Conservation (phyloP, 2,329 filamentous ascomycete genomes). For the Cladosporium sp. region DNA sequence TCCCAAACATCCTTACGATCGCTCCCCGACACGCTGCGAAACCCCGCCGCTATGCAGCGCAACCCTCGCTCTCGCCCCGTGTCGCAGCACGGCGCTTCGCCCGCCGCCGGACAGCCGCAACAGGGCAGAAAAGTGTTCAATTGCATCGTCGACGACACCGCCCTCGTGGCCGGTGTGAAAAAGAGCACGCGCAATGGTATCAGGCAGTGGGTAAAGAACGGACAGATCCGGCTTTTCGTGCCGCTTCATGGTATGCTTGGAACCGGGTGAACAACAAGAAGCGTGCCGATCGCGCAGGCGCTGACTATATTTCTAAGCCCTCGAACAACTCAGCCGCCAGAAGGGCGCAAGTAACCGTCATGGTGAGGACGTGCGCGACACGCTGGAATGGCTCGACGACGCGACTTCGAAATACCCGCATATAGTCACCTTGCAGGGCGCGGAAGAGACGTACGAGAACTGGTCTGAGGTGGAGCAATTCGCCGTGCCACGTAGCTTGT, state of each 20-base stretch:
- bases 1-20: conserved; percentile 15
- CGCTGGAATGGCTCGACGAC: conserved; percentile 46
- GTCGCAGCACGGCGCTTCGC: conserved; percentile 22
- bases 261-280: not conserved
- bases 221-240: conserved; percentile 45
- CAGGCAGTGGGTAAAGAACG: conserved; percentile 45
- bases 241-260: conserved; percentile 42
- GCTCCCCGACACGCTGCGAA: conserved; percentile 41
- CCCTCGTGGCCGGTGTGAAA: conserved; percentile 46
- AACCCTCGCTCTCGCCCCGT: conserved; percentile 21
- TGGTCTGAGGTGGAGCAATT: conserved; percentile 47
- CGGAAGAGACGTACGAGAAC: conserved; percentile 40
- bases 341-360: conserved; percentile 37
- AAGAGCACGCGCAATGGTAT: conserved; percentile 47
- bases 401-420: conserved; percentile 40
- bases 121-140: conserved; percentile 45
- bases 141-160: conserved; percentile 48
- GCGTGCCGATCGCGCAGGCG: not conserved
- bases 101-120: conserved; percentile 10
- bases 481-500: conserved; percentile 42
- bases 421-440: conserved; percentile 42
- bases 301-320: conserved; percentile 29
- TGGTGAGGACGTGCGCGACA: conserved; percentile 42
- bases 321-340: conserved; percentile 40
- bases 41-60: conserved; percentile 33